Conservation (phyloP, 768 basidiomycete species). For the Suillus discolor region DNA sequence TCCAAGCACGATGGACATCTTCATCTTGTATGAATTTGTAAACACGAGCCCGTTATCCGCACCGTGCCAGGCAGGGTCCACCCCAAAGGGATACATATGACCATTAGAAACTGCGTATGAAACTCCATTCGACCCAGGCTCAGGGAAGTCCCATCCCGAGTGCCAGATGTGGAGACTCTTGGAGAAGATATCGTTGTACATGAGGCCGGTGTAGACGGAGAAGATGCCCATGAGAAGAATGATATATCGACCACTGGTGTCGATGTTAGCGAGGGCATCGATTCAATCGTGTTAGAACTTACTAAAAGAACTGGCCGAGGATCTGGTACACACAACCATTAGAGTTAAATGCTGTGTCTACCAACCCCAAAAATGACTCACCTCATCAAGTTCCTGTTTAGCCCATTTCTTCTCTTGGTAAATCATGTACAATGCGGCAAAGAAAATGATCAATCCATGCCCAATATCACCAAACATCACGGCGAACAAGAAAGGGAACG, state of each 20-base stretch:
- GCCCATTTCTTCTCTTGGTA: constrained; percentile 78
- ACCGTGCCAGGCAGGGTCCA: constrained; percentile 96
- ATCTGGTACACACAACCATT: constrained; percentile 51
- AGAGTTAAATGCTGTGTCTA: constrained; percentile 1
- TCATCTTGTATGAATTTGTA: constrained; percentile 99
- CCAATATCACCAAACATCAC: constrained; percentile 99
- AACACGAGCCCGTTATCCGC: constrained; percentile 91
- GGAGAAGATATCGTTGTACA: constrained; percentile 99
- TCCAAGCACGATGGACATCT: constrained; percentile 96
- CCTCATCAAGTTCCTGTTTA: constrained; percentile 75
- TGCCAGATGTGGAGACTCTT: constrained; percentile 85
- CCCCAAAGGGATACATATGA: constrained; percentile 85
- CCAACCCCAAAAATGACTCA: constrained; percentile 32
- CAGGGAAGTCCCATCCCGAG: constrained; percentile 85
- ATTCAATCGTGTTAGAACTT: constrained; percentile 37
- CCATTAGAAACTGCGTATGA: constrained; percentile 60
- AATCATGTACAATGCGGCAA: constrained; percentile 84
- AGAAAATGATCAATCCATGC: constrained; percentile 83
- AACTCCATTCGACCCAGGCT: constrained; percentile 47
- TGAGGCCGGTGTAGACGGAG: constrained; percentile 93
- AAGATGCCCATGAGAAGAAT: constrained; percentile 98
- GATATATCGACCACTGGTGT: constrained; percentile 90
- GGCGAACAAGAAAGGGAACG: constrained; percentile 98
- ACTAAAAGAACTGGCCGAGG: constrained; percentile 90
- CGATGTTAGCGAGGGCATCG: constrained; percentile 21